phyloP scores from a whole-genome alignment of 140 eudicot genomes.

The Stevia rebaudiana region DNA sequence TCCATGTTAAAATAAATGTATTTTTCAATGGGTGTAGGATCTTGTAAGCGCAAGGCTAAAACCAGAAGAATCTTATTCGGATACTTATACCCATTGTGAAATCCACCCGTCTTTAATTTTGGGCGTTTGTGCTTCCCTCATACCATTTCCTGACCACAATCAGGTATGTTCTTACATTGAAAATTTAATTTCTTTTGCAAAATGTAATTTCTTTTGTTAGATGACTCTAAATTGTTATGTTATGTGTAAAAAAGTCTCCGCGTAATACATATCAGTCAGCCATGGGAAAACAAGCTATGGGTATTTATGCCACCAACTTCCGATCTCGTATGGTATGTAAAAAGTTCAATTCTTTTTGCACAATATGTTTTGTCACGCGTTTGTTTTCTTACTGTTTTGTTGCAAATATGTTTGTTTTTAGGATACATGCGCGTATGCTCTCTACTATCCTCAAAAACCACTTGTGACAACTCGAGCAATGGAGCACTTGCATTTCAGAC shows the following conservation, averaged over 20 bases:
- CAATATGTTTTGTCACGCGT: background rate
- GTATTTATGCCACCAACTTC: conserved; percentile 88
- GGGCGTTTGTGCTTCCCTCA: conserved; percentile 98
- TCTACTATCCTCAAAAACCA: conserved; percentile 96
- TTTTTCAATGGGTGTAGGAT: conserved; percentile 48
- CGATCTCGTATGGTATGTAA: conserved; percentile 80
- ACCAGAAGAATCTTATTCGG: conserved; percentile 85
- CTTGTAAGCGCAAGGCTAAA: conserved; percentile 71
- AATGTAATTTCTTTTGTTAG: background rate
- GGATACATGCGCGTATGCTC: conserved; percentile 97
- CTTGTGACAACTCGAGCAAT: conserved; percentile 96
- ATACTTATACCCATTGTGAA: conserved; percentile 92
- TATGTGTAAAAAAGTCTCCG: conserved; percentile 59
- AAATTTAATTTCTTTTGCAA: background rate
- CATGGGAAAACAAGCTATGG: conserved; percentile 99
- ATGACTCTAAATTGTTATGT: background rate
- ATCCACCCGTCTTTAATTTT: conserved; percentile 89
- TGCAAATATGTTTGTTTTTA: conserved; percentile 17
- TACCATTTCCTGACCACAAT: conserved; percentile 97
- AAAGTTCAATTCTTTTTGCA: background rate
- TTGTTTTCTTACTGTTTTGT: background rate
- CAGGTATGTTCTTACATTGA: conserved; percentile 40
- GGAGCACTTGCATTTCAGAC: conserved; percentile 98
- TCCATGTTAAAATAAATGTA: background rate
- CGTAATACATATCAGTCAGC: conserved; percentile 99